Evolutionary conservation across 2,329 filamentous ascomycete genomes (phyloP).

Genomic region (Chaetomium globosum): DNA sequence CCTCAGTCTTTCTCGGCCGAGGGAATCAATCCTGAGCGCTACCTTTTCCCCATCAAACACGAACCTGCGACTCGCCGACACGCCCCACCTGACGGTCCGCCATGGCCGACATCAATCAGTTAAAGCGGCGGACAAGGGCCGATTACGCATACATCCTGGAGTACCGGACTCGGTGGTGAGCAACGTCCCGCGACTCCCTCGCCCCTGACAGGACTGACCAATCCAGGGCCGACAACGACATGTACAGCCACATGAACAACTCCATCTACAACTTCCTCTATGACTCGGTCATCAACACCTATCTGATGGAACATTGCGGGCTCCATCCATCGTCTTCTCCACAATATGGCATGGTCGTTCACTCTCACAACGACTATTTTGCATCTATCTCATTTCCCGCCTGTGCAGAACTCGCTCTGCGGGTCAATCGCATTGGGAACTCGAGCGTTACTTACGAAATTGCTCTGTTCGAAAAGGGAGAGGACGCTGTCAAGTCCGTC

Average conservation of each 20-base stretch:
- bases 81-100: neutral
- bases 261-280: slow-evolving; percentile 84
- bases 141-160: slow-evolving; percentile 81
- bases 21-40: neutral
- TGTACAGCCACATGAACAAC: slow-evolving; percentile 94
- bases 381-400: slow-evolving; percentile 79
- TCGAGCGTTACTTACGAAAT: slow-evolving; percentile 91
- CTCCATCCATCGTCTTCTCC: slow-evolving; percentile 69
- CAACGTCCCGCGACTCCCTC: neutral
- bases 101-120: slow-evolving; percentile 44
- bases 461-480: slow-evolving; percentile 76
- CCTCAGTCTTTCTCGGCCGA: neutral
- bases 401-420: slow-evolving; percentile 76
- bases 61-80: neutral
- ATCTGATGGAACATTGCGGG: slow-evolving; percentile 76
- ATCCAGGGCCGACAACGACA: slow-evolving; percentile 84
- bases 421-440: slow-evolving; percentile 80
- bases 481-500: slow-evolving; percentile 76
- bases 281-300: slow-evolving; percentile 87
- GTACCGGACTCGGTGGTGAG: slow-evolving; percentile 83
- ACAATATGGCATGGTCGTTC: slow-evolving; percentile 82
- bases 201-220: neutral
- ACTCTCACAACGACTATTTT: slow-evolving; percentile 84
- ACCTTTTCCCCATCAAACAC: neutral
- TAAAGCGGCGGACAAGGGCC: slow-evolving; percentile 65